Base-by-base conservation (phyloP, 164 flowering plant species). In the Akebia trifoliata region DNA sequence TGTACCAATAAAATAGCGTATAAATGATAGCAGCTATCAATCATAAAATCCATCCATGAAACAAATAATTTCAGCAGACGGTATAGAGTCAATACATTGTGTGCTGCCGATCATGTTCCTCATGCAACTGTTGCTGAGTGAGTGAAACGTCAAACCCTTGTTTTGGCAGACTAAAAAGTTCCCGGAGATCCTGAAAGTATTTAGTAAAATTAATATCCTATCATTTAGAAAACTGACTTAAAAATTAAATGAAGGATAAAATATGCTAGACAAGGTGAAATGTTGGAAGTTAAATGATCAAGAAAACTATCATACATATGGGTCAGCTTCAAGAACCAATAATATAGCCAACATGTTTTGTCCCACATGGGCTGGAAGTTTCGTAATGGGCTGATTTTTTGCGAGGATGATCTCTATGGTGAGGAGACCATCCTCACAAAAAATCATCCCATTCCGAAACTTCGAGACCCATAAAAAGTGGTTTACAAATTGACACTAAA, bases 131-230 rank as follows among this genome's bases (percentile, higher is more conserved):
- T 70, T 78, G 84, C 65, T 88, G 99, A 49, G 99, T 94, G 21
- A 77, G 72, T 51, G 99, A 94, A 40, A 86, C 60, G 63, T 90
- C 91, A 72, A 94, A 94, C n/a, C 99, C 99, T 37, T 86, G 81
- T 47, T 72, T 69, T 21, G 99, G 99, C 29, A 94, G 78, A 51
- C 91, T 77, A 69, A 94, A 86, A 47, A 94, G 83, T 61, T 94
- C 99, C 40, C 69, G 55, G 34, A 94, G 87, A 73, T 90, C 99
- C 99, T 94, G 77, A 54, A 75, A 58, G 29, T 56, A 56, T 15
- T 32, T 40, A 46, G 12, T 17, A 34, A 50, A 46, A 37, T 24
- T 15, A 28, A 50, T 42, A 32, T 25, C 26, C 8, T 22, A 25
- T 18, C 8, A 10, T 1, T 51, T 8, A 29, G 15, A 25, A 36